Evolutionary conservation across 2,329 filamentous ascomycete genomes (phyloP).

Genomic region (Paradendryphiella salina): DNA sequence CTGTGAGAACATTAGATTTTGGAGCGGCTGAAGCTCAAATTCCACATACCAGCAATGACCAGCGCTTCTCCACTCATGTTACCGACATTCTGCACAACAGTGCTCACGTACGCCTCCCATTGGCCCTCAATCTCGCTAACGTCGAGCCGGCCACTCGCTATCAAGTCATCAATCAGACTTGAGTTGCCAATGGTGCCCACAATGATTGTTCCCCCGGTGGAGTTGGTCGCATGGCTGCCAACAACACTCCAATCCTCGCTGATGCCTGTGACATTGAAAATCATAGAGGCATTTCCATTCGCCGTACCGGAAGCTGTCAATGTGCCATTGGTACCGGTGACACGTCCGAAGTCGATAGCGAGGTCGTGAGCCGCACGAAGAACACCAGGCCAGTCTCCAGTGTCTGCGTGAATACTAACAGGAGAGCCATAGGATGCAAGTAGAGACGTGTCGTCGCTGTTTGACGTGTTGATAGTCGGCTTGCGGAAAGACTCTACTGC

Average conservation of each 20-base stretch:
- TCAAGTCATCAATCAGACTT: slow-evolving; percentile 61
- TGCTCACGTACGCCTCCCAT: slow-evolving; percentile 70
- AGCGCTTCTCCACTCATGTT: slow-evolving; percentile 62
- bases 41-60: slow-evolving; percentile 61
- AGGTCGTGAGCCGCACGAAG: slow-evolving; percentile 69
- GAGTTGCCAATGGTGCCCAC: slow-evolving; percentile 70
- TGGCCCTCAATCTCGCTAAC: slow-evolving; percentile 61
- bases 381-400: slow-evolving; percentile 67
- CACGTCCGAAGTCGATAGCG: slow-evolving; percentile 69
- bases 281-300: slow-evolving; percentile 52
- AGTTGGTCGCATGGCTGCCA: slow-evolving; percentile 7
- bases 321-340: slow-evolving; percentile 67
- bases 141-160: slow-evolving; percentile 61
- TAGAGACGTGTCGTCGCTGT: slow-evolving; percentile 44
- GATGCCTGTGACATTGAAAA: slow-evolving; percentile 50
- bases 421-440: slow-evolving; percentile 38
- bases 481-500: slow-evolving; percentile 53
- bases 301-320: slow-evolving; percentile 56
- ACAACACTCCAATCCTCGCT: slow-evolving; percentile 42
- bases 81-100: slow-evolving; percentile 61
- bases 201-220: slow-evolving; percentile 59
- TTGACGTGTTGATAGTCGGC: slow-evolving; percentile 53
- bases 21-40: background rate
- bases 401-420: slow-evolving; percentile 42
- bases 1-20: slow-evolving; percentile 24